Conservation (phyloP, 2,329 filamentous ascomycete species). For the Neonectria coccinea region DNA sequence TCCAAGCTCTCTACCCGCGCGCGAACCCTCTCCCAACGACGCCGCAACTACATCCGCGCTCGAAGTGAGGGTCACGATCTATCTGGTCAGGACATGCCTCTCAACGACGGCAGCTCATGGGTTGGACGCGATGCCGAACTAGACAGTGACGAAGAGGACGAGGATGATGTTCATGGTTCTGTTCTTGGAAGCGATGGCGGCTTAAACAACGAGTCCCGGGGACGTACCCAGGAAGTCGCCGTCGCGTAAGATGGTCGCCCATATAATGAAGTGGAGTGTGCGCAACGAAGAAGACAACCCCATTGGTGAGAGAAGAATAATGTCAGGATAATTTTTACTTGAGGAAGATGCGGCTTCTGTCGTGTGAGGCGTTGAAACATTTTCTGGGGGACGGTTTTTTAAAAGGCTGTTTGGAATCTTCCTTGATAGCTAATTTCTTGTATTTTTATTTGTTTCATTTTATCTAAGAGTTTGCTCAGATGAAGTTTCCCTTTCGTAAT, state of each 20-base stretch:
- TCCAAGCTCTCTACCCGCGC: constrained; percentile 89
- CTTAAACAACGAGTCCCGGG: constrained; percentile 67
- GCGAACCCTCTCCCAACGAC: constrained; percentile 87
- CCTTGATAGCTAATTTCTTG: constrained; percentile 42
- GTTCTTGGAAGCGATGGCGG: constrained; percentile 64
- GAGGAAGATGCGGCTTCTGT: constrained; percentile 39
- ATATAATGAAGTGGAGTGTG: constrained; percentile 17
- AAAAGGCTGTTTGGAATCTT: constrained; percentile 44
- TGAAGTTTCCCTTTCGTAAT: constrained; percentile 45
- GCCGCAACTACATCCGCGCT: constrained; percentile 76
- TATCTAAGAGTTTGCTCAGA: constrained; percentile 34
- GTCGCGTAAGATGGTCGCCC: constrained; percentile 52
- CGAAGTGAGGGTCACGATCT: constrained; percentile 84
- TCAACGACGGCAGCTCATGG: constrained; percentile 87
- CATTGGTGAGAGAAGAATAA: constrained; percentile 10
- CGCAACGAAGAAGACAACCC: constrained; percentile 1
- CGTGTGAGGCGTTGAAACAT: constrained; percentile 45
- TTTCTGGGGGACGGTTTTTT: constrained; percentile 33
- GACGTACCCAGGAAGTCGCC: constrained; percentile 65
- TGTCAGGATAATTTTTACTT: constrained; percentile 27
- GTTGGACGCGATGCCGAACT: constrained; percentile 77
- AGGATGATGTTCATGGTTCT: constrained; percentile 63
- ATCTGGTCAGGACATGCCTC: constrained; percentile 81
- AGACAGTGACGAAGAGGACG: constrained; percentile 74
- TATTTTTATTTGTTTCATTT: constrained; percentile 46